Base-by-base conservation (phyloP, 176 grass and related monocot species). In the Bothriochloa decipiens region DNA sequence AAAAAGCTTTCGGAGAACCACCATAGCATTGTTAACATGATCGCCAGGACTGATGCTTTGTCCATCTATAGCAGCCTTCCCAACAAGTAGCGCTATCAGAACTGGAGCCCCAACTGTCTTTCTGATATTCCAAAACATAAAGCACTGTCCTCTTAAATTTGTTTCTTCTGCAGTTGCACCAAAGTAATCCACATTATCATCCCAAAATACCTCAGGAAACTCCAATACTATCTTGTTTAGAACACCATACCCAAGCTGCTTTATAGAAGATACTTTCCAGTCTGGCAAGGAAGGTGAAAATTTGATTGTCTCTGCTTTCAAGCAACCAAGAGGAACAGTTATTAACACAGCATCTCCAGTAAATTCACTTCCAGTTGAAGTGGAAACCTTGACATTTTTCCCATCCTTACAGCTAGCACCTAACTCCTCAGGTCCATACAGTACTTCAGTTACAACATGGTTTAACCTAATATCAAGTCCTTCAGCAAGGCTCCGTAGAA, bases 81-180 rank as follows among this genome's bases (percentile, higher is more conserved):
- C 96, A 87, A 87, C 91, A 52, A 99, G 87, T 84, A 99, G 91
- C 76, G 93, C 77, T 91, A 99, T 91, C 55, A 99, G 75, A 90
- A 99, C 88, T 84, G 93, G 93, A 50, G 86, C 91, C 32, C 92
- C 91, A 76, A 91, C 87, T 73, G 96, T 99, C 85, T 99, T 99
- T 80, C 88, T 94, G 57, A 99, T 73, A 90, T 96, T 99, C 96
- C 96, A 99, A 94, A 99, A 99, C 96, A 99, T 99, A 91, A 96
- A 99, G 75, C 96, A 99, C 40, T 84, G 91, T 62, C 96, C 96
- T 88, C 96, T 93, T 86, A 84, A 77, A 87, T 86, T 84, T 52
- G 91, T 95, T 87, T 99, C 89, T 85, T 99, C 96, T 15, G 96
- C 93, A 80, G 93, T 99, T 70, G 89, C 93, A 40, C 96, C 96